A percentile compares a stretch with the other conserved stretches of the same genome.
phyloP scores from a whole-genome alignment of 371 early-diverging fungal species.

The Batkoa obscura region DNA sequence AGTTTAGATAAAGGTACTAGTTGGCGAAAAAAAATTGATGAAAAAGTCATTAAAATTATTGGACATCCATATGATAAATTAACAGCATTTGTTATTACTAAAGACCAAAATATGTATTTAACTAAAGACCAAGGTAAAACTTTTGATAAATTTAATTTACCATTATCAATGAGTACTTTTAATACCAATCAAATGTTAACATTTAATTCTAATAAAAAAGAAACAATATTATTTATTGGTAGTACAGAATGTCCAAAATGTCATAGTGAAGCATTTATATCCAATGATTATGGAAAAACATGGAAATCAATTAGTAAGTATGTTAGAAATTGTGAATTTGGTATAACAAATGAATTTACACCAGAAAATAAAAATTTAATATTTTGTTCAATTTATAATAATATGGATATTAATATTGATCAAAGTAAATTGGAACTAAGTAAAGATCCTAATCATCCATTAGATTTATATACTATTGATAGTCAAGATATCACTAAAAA shows the following conservation, averaged over 20 bases:
- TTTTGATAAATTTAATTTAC: constrained; percentile 33
- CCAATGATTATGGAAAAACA: constrained; percentile 41
- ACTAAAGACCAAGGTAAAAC: constrained; percentile 47
- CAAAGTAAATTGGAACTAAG: neutral
- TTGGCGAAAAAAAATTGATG: constrained; percentile 27
- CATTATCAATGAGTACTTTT: constrained; percentile 36
- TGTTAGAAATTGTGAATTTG: constrained; percentile 59
- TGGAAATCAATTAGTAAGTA: constrained; percentile 55
- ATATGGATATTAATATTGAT: neutral
- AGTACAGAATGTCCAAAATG: constrained; percentile 19
- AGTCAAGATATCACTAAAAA: neutral
- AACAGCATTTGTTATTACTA: constrained; percentile 39
- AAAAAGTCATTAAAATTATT: constrained; percentile 11
- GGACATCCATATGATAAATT: constrained; percentile 10
- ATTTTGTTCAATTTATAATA: constrained; percentile 52
- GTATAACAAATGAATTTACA: constrained; percentile 34
- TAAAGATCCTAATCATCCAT: neutral
- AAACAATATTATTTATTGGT: constrained; percentile 64
- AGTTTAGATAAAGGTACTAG: constrained; percentile 38
- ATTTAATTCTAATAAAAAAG: constrained; percentile 63
- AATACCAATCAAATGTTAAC: constrained; percentile 37
- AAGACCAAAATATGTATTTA: constrained; percentile 22
- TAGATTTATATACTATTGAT: neutral
- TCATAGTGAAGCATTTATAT: constrained; percentile 37
- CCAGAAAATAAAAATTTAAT: too few relatives aligned